phyloP scores from a whole-genome alignment of 139 green algal genomes.

The Medakamo hakoo region DNA sequence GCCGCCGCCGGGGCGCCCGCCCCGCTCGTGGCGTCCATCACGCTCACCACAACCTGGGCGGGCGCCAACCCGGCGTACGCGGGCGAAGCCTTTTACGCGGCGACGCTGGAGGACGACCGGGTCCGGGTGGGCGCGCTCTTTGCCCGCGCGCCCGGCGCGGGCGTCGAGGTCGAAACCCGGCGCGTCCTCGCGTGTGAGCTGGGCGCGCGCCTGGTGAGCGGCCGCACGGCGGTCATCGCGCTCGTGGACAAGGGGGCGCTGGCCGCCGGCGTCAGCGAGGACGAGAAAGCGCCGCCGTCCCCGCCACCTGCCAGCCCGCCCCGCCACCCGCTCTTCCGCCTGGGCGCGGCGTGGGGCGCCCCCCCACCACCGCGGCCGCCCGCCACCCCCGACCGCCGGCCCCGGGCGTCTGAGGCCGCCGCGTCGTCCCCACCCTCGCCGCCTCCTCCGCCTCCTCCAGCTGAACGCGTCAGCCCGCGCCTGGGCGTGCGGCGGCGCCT shows the following conservation, averaged over 20 bases:
- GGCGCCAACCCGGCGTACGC: constrained; percentile 67
- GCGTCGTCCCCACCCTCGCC: too few relatives aligned
- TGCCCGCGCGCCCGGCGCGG: constrained; percentile 5
- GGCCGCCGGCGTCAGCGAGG: constrained; percentile 6
- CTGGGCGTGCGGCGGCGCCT: too few relatives aligned
- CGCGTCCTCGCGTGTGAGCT: constrained; percentile 25
- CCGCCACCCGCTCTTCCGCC: not conserved
- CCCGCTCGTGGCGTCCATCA: constrained; percentile 24
- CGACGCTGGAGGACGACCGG: constrained; percentile 51
- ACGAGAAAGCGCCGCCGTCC: not conserved
- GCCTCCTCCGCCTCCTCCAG: too few relatives aligned
- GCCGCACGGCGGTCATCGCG: constrained; percentile 44
- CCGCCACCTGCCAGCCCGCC: not conserved
- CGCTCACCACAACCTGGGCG: constrained; percentile 54
- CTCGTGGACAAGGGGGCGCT: constrained; percentile 71
- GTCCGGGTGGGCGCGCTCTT: constrained; percentile 59
- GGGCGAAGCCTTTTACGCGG: constrained; percentile 64
- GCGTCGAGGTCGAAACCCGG: constrained; percentile 35
- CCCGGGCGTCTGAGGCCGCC: constrained; percentile 1
- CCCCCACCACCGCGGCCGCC: not conserved
- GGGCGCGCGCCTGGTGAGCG: constrained; percentile 15
- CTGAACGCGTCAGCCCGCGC: too few relatives aligned
- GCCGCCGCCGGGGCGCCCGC: too few relatives aligned
- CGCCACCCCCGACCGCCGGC: constrained; percentile 5
- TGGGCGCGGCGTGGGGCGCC: constrained; percentile 1